Base-by-base conservation (phyloP, 441 rosid species). In the Syzygium syzygioides region DNA sequence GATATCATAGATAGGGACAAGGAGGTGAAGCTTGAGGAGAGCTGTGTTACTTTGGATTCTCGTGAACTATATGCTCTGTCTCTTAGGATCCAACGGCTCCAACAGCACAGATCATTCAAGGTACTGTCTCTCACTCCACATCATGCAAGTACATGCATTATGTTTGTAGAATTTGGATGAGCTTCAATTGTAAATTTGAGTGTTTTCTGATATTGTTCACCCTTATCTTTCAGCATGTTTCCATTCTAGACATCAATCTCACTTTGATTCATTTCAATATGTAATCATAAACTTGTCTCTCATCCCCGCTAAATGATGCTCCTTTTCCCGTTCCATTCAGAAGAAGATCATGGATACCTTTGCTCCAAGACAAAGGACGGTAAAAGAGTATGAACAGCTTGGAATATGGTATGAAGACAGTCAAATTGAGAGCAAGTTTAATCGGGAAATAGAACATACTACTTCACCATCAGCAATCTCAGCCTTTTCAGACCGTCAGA, bases 361-460 rank as follows among this genome's bases (percentile, higher is more conserved):
- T 86, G 87, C 91, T 88, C 88, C 96, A 1, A 95, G 92, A 90
- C 94, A 89, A 93, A 93, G 93, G 92, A 60, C 93, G 86, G 93
- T 90, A 79, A 94, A 95, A 93, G 95, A 95, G 86, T 97, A 97
- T 45, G 94, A 95, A 91, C 96, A 92, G 86, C 95, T 97, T 54
- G 93, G 95, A 53, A 93, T 96, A 88, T 94, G 94, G 97, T 93
- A 92, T 19, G 97, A 96, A 64, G 98, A 94, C 71, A 90, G 91
- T n/a, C 92, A 93, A 55, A 90, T 91, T 87, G 93, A 90, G 48
- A 88, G 88, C 60, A 20, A 17, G 5, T n/a, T 32, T 62, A 87
- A 87, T 90, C 89, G 91, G 54, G 92, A 89, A 76, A 48, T 66
- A 18, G 37, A 7, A 15, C 92, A 52, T 89, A 90, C 52, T 54